Evolutionary conservation across 2,329 filamentous ascomycete species (phyloP).

Genomic region (Ceratocystis papillata): DNA sequence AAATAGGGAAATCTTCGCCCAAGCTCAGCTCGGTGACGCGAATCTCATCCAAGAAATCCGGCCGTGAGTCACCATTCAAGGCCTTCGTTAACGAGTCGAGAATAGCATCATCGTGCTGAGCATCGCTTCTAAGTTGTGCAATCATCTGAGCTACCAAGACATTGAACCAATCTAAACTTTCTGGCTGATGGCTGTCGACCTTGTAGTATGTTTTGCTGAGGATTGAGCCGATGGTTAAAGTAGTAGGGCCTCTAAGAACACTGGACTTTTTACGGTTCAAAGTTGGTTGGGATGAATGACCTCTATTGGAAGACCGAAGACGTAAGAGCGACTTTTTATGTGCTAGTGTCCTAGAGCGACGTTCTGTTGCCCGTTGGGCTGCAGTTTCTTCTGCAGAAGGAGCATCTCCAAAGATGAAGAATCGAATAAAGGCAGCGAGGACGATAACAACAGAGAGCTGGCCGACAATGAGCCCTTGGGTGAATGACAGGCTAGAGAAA

Average conservation of each 20-base stretch:
- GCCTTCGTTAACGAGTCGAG: conserved; percentile 73
- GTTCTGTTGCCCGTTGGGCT: conserved; percentile 61
- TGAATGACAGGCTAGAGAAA: conserved; percentile 64
- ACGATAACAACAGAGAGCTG: conserved; percentile 87
- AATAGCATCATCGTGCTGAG: conserved; percentile 82
- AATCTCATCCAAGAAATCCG: conserved; percentile 88
- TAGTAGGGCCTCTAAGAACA: conserved; percentile 60
- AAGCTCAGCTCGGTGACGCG: conserved; percentile 86
- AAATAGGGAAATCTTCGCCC: conserved; percentile 95
- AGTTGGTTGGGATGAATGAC: conserved; percentile 28
- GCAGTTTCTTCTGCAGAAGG: conserved; percentile 74
- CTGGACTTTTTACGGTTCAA: conserved; percentile 57
- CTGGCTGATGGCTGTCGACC: conserved; percentile 86
- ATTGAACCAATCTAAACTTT: conserved; percentile 98
- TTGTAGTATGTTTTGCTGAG: conserved; percentile 97
- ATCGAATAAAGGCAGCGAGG: conserved; percentile 93
- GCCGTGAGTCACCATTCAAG: conserved; percentile 75
- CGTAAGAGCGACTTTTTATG: conserved; percentile 65
- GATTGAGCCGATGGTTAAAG: conserved; percentile 84
- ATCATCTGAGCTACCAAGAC: conserved; percentile 94
- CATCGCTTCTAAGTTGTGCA: conserved; percentile 85
- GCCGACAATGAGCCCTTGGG: conserved; percentile 82
- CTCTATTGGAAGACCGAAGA: conserved; percentile 37
- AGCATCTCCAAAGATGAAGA: conserved; percentile 97
- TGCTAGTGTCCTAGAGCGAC: conserved; percentile 60